Percentiles rank a stretch among this genome's conserved stretches.
These are phyloP conservation scores for Saccharum officinarum DNA, from an alignment of 176 grass and related monocot genomes.

Conservation along the genomic window DNA sequence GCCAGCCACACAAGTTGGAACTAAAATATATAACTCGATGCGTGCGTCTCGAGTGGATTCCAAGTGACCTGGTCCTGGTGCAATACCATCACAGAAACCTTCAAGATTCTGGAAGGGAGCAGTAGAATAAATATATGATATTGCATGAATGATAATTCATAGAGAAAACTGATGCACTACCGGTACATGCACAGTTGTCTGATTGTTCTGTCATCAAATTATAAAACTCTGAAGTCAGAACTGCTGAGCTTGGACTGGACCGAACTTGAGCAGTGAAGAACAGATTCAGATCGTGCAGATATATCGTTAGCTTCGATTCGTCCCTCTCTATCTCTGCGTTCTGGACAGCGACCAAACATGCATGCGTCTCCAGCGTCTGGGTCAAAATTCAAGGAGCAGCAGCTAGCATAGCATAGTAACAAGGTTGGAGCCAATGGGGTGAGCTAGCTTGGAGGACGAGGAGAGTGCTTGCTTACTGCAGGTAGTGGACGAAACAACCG, in stretches of 20 bases:
- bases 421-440: constrained; percentile 33
- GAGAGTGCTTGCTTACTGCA: neutral
- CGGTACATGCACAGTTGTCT: neutral
- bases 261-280: neutral
- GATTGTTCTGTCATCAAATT: neutral
- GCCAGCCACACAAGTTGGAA: constrained; percentile 13
- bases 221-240: neutral
- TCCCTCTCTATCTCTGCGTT: neutral
- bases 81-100: neutral
- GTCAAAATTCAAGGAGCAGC: constrained; percentile 14
- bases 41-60: neutral
- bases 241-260: neutral
- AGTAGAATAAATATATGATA: too few species aligned
- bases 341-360: neutral
- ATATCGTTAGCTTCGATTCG: neutral
- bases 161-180: neutral
- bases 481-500: constrained; percentile 12
- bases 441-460: constrained; percentile 31
- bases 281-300: neutral
- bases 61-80: neutral
- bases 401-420: neutral
- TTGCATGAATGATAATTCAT: neutral
- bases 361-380: neutral
- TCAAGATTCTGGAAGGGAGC: neutral
- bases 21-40: neutral